Evolutionary conservation across 495 filamentous ascomycete species (phyloP), one percentile per base, ranked within the genome.

Genomic region (Arthonia radiata): DNA sequence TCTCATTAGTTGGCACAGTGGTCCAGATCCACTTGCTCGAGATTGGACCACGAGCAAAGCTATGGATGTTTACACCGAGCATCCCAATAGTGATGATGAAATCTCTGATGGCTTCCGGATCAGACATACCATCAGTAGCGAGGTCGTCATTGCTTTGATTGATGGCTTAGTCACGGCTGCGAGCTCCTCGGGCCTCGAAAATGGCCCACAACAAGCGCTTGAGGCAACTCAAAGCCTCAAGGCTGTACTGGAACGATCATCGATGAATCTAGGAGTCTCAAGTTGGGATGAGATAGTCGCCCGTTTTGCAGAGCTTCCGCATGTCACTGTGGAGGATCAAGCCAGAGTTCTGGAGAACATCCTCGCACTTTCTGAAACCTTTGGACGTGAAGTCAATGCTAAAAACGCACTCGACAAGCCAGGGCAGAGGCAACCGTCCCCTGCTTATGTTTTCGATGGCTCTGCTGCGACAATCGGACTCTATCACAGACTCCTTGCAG

Each of bases 141-240:
- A 74, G 43, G 58, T 70, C 11, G 49, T 68, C 11, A 34, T 45
- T 13, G 55, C 56, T 12, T 42, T 68, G 17, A 39, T 65, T 17
- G 57, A 59, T 35, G 57, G 53, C 23, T 36, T 70, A 17, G 34
- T 56, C 13, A 61, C 55, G 31, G 35, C 36, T 8, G 35, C 51
- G 13, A 40, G 37, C 6, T n/a, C n/a, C n/a, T n/a, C n/a, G n/a
- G n/a, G n/a, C n/a, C n/a, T n/a, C n/a, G n/a, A n/a, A n/a, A n/a
- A n/a, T n/a, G n/a, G n/a, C n/a, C n/a, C n/a, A n/a, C n/a, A n/a
- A n/a, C n/a, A n/a, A n/a, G n/a, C n/a, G n/a, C 15, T 48, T 7
- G 11, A 29, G 6, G 36, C 36, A 25, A 36, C 54, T 13, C 30
- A 24, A 12, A 33, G 31, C 4, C 36, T 53, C 21, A 47, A 49